Conservation (phyloP, 139 green algal species). For the Auxenochlorella pyrenoidosa region DNA sequence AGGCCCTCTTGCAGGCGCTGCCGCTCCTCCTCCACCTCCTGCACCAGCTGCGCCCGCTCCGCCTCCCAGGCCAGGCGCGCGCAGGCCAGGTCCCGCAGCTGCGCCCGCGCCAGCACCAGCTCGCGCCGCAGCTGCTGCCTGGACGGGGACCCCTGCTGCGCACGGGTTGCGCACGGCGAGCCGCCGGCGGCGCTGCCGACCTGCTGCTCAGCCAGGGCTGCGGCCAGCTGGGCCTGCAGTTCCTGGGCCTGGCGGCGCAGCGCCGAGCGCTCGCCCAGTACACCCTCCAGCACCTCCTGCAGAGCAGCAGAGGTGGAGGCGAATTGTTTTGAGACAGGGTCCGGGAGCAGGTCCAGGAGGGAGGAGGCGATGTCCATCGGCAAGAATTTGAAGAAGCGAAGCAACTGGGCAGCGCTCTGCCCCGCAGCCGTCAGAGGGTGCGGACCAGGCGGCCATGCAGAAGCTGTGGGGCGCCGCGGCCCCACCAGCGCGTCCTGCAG, state of each 20-base stretch:
- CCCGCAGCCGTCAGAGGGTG: too few species aligned
- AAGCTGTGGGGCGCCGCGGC: too few species aligned
- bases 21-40: slow-evolving; percentile 26
- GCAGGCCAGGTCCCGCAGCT: slow-evolving; percentile 6
- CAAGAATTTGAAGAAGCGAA: too few species aligned
- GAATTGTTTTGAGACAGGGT: too few species aligned
- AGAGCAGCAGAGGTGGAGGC: too few species aligned
- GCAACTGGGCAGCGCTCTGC: too few species aligned
- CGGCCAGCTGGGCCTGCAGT: slow-evolving; percentile 22
- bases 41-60: background rate
- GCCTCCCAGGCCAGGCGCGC: slow-evolving; percentile 21
- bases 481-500: slow-evolving; percentile 14
- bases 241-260: background rate
- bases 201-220: background rate
- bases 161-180: background rate
- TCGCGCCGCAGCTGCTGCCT: slow-evolving; percentile 2
- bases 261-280: slow-evolving; percentile 13
- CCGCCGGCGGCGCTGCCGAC: background rate
- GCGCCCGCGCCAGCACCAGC: slow-evolving; percentile 10
- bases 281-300: slow-evolving; percentile 30
- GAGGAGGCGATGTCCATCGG: too few species aligned
- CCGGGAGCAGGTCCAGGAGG: too few species aligned
- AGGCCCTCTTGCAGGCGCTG: slow-evolving; percentile 18
- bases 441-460: too few species aligned
- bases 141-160: background rate